A percentile compares a stretch with the other conserved stretches of the same genome.
Conservation (phyloP, 2,329 filamentous ascomycete species). For the Neonectria magnoliae region DNA sequence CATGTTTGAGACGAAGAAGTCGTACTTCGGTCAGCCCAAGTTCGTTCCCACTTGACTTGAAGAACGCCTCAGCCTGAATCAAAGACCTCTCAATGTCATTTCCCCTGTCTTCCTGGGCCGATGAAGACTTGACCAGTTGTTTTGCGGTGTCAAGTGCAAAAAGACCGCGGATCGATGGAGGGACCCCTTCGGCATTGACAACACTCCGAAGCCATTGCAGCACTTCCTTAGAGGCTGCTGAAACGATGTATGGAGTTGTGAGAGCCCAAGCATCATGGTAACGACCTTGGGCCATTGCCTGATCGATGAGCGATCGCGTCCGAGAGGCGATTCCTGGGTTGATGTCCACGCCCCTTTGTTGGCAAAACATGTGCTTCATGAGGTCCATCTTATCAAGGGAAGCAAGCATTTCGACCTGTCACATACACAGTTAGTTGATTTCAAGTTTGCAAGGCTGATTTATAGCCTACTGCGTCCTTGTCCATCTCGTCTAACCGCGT, state of each 20-base stretch:
- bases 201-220: not conserved
- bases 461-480: not conserved
- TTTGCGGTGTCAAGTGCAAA: not conserved
- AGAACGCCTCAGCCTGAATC: not conserved
- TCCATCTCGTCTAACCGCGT: not conserved
- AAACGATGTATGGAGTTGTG: not conserved
- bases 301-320: not conserved
- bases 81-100: not conserved
- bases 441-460: not conserved
- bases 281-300: not conserved
- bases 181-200: not conserved
- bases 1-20: not conserved
- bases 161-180: not conserved
- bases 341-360: not conserved
- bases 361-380: not conserved
- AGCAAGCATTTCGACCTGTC: not conserved
- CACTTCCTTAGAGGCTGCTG: not conserved
- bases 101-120: not conserved
- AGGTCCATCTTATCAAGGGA: not conserved
- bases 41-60: not conserved
- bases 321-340: not conserved
- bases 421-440: not conserved
- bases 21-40: not conserved
- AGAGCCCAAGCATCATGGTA: not conserved
- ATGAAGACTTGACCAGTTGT: not conserved